Percentiles rank a stretch among this genome's conserved stretches.
Evolutionary conservation across 1,284 basidiomycete species (phyloP).

Genomic region (Schizophyllum commune): DNA sequence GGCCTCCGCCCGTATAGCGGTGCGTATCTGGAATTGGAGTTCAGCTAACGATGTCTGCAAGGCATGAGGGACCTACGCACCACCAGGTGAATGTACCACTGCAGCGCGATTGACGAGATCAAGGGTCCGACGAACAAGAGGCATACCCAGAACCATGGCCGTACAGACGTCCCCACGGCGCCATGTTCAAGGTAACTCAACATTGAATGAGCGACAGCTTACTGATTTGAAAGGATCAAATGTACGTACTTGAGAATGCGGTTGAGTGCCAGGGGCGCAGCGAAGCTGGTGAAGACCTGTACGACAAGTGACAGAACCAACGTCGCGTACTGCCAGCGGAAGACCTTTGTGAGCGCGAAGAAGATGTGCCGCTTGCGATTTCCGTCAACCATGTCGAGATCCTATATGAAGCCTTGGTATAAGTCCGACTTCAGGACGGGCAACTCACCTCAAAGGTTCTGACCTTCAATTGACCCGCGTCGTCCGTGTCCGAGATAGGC

Average conservation of each 20-base stretch:
- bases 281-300: slow-evolving; percentile 21
- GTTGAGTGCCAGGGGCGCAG: slow-evolving; percentile 34
- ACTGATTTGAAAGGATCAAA: not conserved
- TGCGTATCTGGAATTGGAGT: not conserved
- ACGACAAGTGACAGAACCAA: slow-evolving; percentile 16
- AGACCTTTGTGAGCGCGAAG: slow-evolving; percentile 24
- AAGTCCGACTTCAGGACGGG: not conserved
- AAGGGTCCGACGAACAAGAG: slow-evolving; percentile 33
- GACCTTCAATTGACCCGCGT: slow-evolving; percentile 26
- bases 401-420: slow-evolving; percentile 32
- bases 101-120: slow-evolving; percentile 8
- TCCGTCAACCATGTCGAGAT: slow-evolving; percentile 32
- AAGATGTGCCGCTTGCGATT: slow-evolving; percentile 25
- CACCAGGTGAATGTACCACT: slow-evolving; percentile 13
- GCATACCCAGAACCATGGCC: slow-evolving; percentile 58
- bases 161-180: slow-evolving; percentile 27
- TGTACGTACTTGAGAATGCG: slow-evolving; percentile 23
- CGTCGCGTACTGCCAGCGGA: slow-evolving; percentile 15
- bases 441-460: slow-evolving; percentile 30
- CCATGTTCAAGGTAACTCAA: slow-evolving; percentile 25
- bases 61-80: too few species aligned
- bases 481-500: slow-evolving; percentile 53
- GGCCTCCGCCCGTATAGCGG: slow-evolving; percentile 26
- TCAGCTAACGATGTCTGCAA: too few species aligned
- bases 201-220: not conserved